phyloP scores from a whole-genome alignment of 164 flowering plant genomes.

The Vitis amurensis region DNA sequence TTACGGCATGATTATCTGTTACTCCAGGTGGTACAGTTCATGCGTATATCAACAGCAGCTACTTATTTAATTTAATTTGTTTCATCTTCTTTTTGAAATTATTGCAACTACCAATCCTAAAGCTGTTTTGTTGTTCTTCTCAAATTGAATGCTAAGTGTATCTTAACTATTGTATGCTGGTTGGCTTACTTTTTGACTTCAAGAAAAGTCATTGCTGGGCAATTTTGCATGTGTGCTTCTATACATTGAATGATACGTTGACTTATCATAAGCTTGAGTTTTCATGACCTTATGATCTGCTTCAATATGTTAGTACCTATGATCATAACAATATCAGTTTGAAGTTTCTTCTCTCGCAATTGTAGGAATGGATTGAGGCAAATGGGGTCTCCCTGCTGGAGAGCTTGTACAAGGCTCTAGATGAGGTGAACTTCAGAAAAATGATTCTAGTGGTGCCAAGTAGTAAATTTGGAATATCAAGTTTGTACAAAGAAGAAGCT shows the following conservation, averaged over 20 bases:
- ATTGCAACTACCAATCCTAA: not conserved
- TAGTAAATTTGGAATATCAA: not conserved
- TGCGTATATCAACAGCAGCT: not conserved
- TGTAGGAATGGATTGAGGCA: constrained; percentile 74
- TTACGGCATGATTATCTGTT: not conserved
- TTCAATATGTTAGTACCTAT: not conserved
- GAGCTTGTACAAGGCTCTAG: constrained; percentile 67
- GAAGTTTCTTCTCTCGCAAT: not conserved
- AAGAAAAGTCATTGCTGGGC: not conserved
- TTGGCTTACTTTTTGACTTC: not conserved
- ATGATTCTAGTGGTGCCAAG: not conserved
- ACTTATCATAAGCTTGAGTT: not conserved
- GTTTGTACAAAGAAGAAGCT: constrained; percentile 1
- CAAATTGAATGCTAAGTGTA: no score
- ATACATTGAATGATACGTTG: not conserved
- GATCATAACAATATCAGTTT: not conserved
- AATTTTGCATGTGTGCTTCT: not conserved
- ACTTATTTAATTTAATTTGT: not conserved
- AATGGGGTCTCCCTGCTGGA: constrained; percentile 67
- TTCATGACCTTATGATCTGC: not conserved
- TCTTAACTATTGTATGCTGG: no score
- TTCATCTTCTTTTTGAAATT: not conserved
- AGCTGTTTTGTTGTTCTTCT: not conserved
- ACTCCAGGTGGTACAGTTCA: no score
- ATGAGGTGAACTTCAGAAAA: constrained; percentile 55